Base-by-base conservation (phyloP, 2,329 filamentous ascomycete species). In the Neopestalotiopsis clavispora region DNA sequence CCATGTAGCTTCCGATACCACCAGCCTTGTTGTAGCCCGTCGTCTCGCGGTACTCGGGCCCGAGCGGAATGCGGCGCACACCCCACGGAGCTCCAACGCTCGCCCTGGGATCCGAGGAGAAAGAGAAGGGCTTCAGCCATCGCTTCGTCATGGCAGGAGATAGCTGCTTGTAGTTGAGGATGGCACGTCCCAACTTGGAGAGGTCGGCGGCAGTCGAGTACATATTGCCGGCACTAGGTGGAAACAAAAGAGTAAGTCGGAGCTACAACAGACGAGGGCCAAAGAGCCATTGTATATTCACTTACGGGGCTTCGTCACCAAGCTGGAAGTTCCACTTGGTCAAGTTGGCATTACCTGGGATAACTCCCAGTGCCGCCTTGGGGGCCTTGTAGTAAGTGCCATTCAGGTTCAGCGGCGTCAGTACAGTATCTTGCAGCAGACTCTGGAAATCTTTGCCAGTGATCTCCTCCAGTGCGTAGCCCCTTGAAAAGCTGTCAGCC, bases 21-120 rank as follows among this genome's bases (percentile, higher is more conserved):
- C 84, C 81, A 2, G 77, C 72, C 72, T 86, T 84, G 69, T 78
- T 70, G 66, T 73, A 82, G 5, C 82, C 80, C n/a, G 78, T 76
- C 6, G 82, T 82, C 70, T 82, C 73, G 58, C 74, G 71, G 64
- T 77, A 76, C 17, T 74, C 72, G 40, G 75, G 73, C 32, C 71
- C 72, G 1, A 77, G 58, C 14, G 75, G 73, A 38, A 77, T 75
- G 20, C 75, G 72, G 23, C 75, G 71, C 9, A 73, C 75, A n/a
- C 75, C 82, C 82, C 82, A 84, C 0, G 80, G 77, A 28, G 77
- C 72, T 42, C 81, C 78, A 5, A 83, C 76, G 2, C 79, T 76
- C 68, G 80, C 81, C 57, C 75, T 75, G 2, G 83, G 77, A 56
- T 80, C 78, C 0, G 81, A 77, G 2, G 81, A 82, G 67, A 79